Evolutionary conservation across 2,329 filamentous ascomycete genomes (phyloP).

Genomic region (Aspergillus tamarii): DNA sequence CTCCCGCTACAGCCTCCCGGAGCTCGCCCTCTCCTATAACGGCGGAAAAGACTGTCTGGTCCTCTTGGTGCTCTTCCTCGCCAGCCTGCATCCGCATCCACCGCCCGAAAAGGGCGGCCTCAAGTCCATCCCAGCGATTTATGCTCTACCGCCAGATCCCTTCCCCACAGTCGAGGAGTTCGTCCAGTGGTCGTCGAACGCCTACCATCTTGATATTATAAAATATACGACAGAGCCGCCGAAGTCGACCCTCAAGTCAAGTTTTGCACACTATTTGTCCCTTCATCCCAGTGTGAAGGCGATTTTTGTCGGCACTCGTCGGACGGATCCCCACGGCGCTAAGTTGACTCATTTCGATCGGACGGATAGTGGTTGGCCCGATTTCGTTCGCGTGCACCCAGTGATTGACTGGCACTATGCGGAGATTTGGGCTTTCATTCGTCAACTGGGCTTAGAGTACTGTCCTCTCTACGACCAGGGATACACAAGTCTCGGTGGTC

Average conservation of each 20-base stretch:
- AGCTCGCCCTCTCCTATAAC: conserved; percentile 92
- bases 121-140: conserved; percentile 73
- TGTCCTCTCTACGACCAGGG: conserved; percentile 85
- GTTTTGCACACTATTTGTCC: conserved; percentile 74
- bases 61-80: conserved; percentile 82
- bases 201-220: conserved; percentile 75
- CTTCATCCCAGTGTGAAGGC: conserved; percentile 63
- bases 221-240: conserved; percentile 69
- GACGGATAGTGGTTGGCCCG: conserved; percentile 88
- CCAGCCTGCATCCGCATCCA: conserved; percentile 58
- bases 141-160: conserved; percentile 82
- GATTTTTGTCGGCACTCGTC: conserved; percentile 83
- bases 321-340: conserved; percentile 89
- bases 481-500: conserved; percentile 91
- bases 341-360: conserved; percentile 78
- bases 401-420: conserved; percentile 97
- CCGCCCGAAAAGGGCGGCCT: conserved; percentile 25
- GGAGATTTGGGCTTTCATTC: conserved; percentile 87
- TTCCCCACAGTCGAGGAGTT: conserved; percentile 87
- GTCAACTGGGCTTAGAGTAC: conserved; percentile 75
- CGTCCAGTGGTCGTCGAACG: conserved; percentile 65
- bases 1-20: conserved; percentile 71
- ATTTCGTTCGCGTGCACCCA: conserved; percentile 90
- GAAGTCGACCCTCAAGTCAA: conserved; percentile 68
- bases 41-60: conserved; percentile 98